Evolutionary conservation across 2,329 filamentous ascomycete species (phyloP), one percentile per base, ranked within the genome.

Genomic region (Fonsecaea erecta): DNA sequence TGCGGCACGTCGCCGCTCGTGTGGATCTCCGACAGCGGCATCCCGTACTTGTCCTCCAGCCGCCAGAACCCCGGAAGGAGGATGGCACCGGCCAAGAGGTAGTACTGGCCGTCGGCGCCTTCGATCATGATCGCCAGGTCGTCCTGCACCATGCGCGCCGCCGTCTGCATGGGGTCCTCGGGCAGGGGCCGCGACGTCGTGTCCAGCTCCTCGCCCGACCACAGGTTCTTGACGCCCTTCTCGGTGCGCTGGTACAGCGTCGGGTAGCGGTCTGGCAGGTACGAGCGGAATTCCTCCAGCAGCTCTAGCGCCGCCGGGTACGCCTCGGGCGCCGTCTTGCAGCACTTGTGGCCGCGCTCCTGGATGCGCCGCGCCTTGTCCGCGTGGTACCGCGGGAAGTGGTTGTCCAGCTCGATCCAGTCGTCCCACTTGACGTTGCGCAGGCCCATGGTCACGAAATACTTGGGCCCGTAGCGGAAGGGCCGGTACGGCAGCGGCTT

Each of bases 51-150:
- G 74, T 96, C 91, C 62, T 86, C 82, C 0, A 96, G 81, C 2
- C 90, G 85, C 92, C 92, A 96, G 81, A 96, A 96, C 0, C 92
- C 92, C 0, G 92, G 85, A 0, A 96, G 83, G 2, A 95, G 81
- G 63, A 95, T 88, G 0, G 89, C 84, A 0, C 67, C 92, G 0
- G 90, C 90, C 1, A 93, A 84, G 0, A 96, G 85, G 75, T 93
- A 92, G 79, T 94, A 94, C 75, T 93, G 86, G 0, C 91, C 90
- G 73, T 96, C 91, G 0, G 82, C 75, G 21, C 81, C 83, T 77
- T 95, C 91, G 71, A 94, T 83, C 91, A 96, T 94, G 62, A 96
- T 85, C 0, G 91, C 91, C 0, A 96, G 78, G 74, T 96, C 92
- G 73, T 96, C 92, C 76, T 95, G 92, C 2, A 91, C 80, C 21